These are phyloP conservation scores for Fusarium liriodendri DNA, from an alignment of 2,329 filamentous ascomycete genomes.

Conservation along the genomic window DNA sequence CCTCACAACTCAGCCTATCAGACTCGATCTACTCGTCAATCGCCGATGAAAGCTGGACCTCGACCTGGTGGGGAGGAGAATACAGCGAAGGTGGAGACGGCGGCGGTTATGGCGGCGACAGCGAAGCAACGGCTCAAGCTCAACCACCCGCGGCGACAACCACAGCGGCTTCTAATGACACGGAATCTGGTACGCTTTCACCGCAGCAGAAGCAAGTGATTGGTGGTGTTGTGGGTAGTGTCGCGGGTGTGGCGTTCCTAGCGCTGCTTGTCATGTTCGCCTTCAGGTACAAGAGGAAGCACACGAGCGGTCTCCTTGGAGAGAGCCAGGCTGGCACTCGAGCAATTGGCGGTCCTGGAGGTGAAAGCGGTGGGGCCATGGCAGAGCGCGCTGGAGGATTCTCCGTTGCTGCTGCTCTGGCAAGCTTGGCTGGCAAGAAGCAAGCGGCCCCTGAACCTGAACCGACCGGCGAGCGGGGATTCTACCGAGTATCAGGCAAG, in stretches of 20 bases:
- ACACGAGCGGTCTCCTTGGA: constrained; percentile 57
- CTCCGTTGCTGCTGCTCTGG: constrained; percentile 62
- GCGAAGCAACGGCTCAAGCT: constrained; percentile 24
- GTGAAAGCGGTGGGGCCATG: constrained; percentile 52
- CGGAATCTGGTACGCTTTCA: constrained; percentile 42
- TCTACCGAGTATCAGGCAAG: constrained; percentile 73
- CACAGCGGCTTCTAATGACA: constrained; percentile 27
- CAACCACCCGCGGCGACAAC: constrained; percentile 38
- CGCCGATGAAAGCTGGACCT: constrained; percentile 41
- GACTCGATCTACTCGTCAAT: constrained; percentile 40
- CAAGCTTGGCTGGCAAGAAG: constrained; percentile 58
- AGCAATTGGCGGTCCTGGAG: constrained; percentile 37
- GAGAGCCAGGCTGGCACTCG: constrained; percentile 49
- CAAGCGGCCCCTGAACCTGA: constrained; percentile 40
- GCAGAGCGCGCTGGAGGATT: constrained; percentile 54
- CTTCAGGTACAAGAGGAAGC: constrained; percentile 67
- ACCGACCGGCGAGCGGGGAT: constrained; percentile 65
- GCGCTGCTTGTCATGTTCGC: constrained; percentile 64
- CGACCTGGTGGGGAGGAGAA: constrained; percentile 33
- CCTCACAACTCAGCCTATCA: constrained; percentile 31
- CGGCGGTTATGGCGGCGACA: constrained; percentile 16
- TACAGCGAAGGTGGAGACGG: constrained; percentile 25
- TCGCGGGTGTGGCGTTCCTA: constrained; percentile 69
- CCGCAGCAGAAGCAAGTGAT: constrained; percentile 57
- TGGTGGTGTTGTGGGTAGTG: constrained; percentile 66